phyloP scores from a whole-genome alignment of 106 monocot genomes.

The Vanilla planifolia region DNA sequence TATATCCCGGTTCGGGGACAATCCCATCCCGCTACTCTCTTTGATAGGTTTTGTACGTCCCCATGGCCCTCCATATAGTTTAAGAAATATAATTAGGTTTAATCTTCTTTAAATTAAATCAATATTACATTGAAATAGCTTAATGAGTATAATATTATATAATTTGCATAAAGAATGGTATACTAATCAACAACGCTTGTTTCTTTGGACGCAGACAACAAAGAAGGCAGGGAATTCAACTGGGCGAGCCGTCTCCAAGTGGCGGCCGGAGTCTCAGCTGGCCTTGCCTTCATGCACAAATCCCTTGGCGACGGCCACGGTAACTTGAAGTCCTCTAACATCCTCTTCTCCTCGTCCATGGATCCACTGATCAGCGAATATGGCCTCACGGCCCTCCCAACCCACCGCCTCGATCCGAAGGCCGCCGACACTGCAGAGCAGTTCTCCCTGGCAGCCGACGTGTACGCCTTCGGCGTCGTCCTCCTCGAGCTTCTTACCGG shows the following conservation, averaged over 20 bases:
- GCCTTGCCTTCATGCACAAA: slow-evolving; percentile 32
- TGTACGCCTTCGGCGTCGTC: slow-evolving; percentile 22
- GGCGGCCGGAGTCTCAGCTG: slow-evolving; percentile 19
- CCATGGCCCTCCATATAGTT: too few species aligned
- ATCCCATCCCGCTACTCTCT: too few species aligned
- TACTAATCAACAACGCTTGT: background rate
- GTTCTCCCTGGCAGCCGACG: slow-evolving; percentile 6
- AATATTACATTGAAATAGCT: too few species aligned
- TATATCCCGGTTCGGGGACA: too few species aligned
- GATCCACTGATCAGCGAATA: slow-evolving; percentile 41
- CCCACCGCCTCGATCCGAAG: background rate
- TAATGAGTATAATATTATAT: too few species aligned
- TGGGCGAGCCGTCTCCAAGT: slow-evolving; percentile 22
- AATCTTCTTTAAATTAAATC: too few species aligned
- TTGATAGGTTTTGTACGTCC: too few species aligned
- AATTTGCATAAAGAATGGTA: too few species aligned
- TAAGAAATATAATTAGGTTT: too few species aligned
- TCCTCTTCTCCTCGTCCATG: slow-evolving; percentile 19
- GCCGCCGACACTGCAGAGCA: background rate
- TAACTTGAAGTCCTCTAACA: slow-evolving; percentile 41
- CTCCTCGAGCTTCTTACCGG: slow-evolving; percentile 47
- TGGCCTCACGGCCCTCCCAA: slow-evolving; percentile 11
- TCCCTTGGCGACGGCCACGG: slow-evolving; percentile 33
- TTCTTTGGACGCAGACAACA: slow-evolving; percentile 7
- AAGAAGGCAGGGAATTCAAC: background rate